phyloP scores from a whole-genome alignment of 768 basidiomycete genomes.

The Filobasidium floriforme region DNA sequence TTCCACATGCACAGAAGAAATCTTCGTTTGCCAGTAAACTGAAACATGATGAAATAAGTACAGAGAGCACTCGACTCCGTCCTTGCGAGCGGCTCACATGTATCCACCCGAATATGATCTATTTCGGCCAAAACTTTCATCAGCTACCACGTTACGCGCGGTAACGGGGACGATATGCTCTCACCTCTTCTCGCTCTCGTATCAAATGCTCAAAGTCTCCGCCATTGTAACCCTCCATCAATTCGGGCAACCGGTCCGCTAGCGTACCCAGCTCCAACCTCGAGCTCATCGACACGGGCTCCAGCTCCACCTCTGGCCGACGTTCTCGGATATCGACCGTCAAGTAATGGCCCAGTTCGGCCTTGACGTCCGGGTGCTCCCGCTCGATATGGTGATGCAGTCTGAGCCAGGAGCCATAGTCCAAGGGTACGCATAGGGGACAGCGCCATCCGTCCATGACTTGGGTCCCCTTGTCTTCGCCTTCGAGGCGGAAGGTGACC shows the following conservation, averaged over 20 bases:
- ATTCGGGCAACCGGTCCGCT: background rate
- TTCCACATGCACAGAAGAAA: background rate
- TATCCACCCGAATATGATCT: background rate
- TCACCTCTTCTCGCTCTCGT: background rate
- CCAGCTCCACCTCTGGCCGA: background rate
- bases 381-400: background rate
- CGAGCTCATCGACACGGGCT: background rate
- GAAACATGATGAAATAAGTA: background rate
- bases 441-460: background rate
- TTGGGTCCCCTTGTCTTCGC: background rate
- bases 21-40: background rate
- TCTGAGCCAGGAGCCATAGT: background rate
- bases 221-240: background rate
- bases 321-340: background rate
- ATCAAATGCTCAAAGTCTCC: background rate
- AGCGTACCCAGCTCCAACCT: background rate
- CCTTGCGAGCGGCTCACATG: background rate
- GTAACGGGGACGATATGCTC: background rate
- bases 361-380: background rate
- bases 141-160: background rate
- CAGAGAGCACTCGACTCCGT: no score
- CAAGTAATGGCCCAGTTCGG: background rate
- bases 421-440: background rate
- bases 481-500: no score
- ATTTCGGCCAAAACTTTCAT: background rate